Base-by-base conservation (phyloP, 352 stramenopile species). In the Elongisporangium prolatum region DNA sequence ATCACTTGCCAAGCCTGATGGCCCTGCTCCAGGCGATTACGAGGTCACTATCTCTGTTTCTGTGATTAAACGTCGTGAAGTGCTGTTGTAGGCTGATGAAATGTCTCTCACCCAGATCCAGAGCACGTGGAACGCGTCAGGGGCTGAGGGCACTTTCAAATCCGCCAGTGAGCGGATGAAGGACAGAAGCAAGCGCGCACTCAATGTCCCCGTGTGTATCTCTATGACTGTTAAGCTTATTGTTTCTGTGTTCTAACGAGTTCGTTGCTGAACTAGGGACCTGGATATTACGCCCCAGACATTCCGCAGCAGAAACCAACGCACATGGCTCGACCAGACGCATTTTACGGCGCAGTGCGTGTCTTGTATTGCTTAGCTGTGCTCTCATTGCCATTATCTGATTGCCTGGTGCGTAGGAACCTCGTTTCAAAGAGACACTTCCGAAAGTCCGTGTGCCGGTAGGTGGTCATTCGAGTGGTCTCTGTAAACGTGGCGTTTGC, bases 1-100 rank as follows among this genome's bases (percentile, higher is more conserved):
- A 50, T 57, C 64, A 34, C 48, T 61, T 0, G 57, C 67, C 18
- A 79, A 83, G 51, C 57, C 56, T 0, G 52, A 57, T 0, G 72
- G 67, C 0, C 80, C 80, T 1, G 89, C 79, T 0, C 80, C 80
- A 17, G 84, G 84, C 2, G 84, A 89, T 61, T 93, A 93, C 37
- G 78, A 92, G 71, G 83, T 86, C 10, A n/a, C 22, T n/a, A 11
- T 17, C 24, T 18, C 21, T 11, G 20, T 3, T 11, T 34, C 18
- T n/a, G n/a, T n/a, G n/a, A n/a, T n/a, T n/a, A n/a, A n/a, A n/a
- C n/a, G n/a, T n/a, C n/a, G n/a, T n/a, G n/a, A n/a, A n/a, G n/a
- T n/a, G n/a, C n/a, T n/a, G n/a, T n/a, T n/a, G n/a, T n/a, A n/a
- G 48, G 65, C 63, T 3, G 7, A 16, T 16, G 22, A 22, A 25